These are phyloP conservation scores for Leishmania mexicana DNA, from an alignment of 208 protist species.

Conservation along the genomic window DNA sequence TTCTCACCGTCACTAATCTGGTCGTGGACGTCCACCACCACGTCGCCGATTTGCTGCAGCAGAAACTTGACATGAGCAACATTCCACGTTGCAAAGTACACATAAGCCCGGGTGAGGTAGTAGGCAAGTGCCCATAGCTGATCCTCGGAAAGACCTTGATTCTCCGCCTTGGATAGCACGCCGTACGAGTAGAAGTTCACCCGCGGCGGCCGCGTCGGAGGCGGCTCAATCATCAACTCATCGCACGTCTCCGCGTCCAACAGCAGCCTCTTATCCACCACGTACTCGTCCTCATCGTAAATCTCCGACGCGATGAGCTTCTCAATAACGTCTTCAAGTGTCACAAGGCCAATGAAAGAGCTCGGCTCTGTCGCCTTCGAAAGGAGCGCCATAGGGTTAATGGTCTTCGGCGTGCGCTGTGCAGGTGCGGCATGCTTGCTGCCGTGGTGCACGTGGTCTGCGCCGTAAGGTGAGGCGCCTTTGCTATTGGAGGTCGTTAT, in stretches of 20 bases:
- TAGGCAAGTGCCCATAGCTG: conserved; percentile 70
- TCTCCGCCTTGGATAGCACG: conserved; percentile 8
- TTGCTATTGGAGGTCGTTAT: neutral
- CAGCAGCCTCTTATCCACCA: conserved; percentile 13
- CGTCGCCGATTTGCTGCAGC: conserved; percentile 58
- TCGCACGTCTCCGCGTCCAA: conserved; percentile 21
- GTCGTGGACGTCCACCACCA: conserved; percentile 36
- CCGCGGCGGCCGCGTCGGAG: conserved; percentile 33
- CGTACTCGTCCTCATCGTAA: conserved; percentile 80
- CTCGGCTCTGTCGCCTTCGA: conserved; percentile 17
- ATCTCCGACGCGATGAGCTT: conserved; percentile 71
- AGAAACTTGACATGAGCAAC: conserved; percentile 58
- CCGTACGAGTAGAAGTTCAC: conserved; percentile 84
- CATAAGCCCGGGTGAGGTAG: conserved; percentile 60
- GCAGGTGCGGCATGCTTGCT: neutral
- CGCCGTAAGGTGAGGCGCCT: neutral
- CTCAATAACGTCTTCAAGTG: conserved; percentile 86
- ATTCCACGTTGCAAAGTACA: conserved; percentile 69
- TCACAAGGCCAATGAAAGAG: conserved; percentile 56
- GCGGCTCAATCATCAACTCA: neutral
- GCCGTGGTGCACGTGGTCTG: neutral
- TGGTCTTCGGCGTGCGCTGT: conserved; percentile 8
- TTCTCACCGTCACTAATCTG: neutral
- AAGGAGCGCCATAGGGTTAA: conserved; percentile 19
- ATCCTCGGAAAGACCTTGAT: conserved; percentile 43